Percentiles rank a stretch among this genome's conserved stretches.
phyloP scores from a whole-genome alignment of 2,329 filamentous ascomycete species.

The Geoglossum cookeanum region DNA sequence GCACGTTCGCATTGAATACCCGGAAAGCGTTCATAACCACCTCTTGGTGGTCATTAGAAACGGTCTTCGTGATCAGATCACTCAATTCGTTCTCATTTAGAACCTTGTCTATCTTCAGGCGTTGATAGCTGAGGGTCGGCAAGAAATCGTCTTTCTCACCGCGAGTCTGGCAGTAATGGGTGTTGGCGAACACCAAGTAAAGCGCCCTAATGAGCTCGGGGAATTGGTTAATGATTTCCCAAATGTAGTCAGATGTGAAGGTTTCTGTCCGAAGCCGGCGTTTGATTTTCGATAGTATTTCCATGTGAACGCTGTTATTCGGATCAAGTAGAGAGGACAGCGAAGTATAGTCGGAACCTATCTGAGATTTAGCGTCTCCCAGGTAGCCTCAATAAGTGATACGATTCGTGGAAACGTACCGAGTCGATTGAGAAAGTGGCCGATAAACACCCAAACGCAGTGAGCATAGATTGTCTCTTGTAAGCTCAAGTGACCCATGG shows the following conservation, averaged over 20 bases:
- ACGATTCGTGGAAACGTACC: conserved; percentile 22
- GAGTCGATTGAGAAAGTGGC: conserved; percentile 92
- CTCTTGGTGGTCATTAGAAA: conserved; percentile 82
- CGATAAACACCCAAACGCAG: conserved; percentile 92
- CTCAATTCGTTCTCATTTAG: conserved; percentile 55
- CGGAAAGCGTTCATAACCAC: conserved; percentile 97
- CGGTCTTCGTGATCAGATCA: conserved; percentile 59
- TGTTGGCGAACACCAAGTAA: conserved; percentile 79
- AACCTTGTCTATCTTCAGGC: conserved; percentile 51
- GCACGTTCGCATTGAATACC: conserved; percentile 78
- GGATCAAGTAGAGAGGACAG: conserved; percentile 62
- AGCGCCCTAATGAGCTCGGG: conserved; percentile 70
- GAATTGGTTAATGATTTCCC: conserved; percentile 87
- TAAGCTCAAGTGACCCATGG: conserved; percentile 65
- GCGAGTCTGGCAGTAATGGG: conserved; percentile 55
- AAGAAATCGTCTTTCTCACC: conserved; percentile 48
- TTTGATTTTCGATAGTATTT: conserved; percentile 85
- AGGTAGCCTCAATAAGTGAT: neutral
- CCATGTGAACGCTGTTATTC: conserved; percentile 67
- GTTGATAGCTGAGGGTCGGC: conserved; percentile 48
- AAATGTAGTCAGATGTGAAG: conserved; percentile 94
- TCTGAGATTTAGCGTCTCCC: neutral
- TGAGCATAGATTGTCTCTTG: conserved; percentile 97
- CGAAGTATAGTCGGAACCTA: conserved; percentile 67
- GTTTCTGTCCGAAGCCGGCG: conserved; percentile 87